Conservation (phyloP, 345 rosid species). For the Hibiscus trionum region DNA sequence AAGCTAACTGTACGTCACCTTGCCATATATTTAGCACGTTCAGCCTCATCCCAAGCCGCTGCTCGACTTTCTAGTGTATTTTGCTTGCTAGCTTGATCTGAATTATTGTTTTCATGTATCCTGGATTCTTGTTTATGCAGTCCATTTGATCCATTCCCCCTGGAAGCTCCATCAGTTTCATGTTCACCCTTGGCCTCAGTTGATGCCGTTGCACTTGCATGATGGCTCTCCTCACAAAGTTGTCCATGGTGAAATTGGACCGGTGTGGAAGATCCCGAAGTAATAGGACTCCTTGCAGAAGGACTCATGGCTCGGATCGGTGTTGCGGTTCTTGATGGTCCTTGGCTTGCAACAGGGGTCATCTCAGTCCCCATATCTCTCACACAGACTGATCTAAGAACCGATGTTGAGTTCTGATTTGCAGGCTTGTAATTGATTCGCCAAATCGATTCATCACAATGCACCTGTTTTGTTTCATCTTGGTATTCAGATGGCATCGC, state of each 20-base stretch:
- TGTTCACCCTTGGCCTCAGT: slow-evolving; percentile 18
- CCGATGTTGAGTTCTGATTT: slow-evolving; percentile 31
- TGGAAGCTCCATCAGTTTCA: slow-evolving; percentile 15
- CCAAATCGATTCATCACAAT: slow-evolving; percentile 65
- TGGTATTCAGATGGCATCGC: not conserved
- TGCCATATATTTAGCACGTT: slow-evolving; percentile 84
- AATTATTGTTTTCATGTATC: not conserved
- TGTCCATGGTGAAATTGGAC: slow-evolving; percentile 33
- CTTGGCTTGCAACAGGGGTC: slow-evolving; percentile 87
- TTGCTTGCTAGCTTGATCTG: slow-evolving; percentile 31
- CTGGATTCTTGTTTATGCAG: slow-evolving; percentile 3
- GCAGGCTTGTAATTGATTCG: slow-evolving; percentile 36
- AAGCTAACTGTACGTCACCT: slow-evolving; percentile 35
- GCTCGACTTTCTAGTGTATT: slow-evolving; percentile 68
- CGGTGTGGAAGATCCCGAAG: slow-evolving; percentile 77
- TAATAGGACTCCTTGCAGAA: slow-evolving; percentile 59
- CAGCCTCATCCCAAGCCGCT: slow-evolving; percentile 89
- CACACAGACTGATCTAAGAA: slow-evolving; percentile 60
- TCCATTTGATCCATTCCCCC: slow-evolving; percentile 13
- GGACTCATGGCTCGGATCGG: slow-evolving; percentile 78
- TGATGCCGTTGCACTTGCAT: not conserved
- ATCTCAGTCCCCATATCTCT: slow-evolving; percentile 98
- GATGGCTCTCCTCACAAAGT: not conserved
- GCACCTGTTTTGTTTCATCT: slow-evolving; percentile 57
- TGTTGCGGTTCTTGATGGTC: slow-evolving; percentile 85